Percentiles rank a stretch among this genome's conserved stretches.
Evolutionary conservation across 2,329 filamentous ascomycete genomes (phyloP).

Genomic region (Myriosclerotinia duriaeana): DNA sequence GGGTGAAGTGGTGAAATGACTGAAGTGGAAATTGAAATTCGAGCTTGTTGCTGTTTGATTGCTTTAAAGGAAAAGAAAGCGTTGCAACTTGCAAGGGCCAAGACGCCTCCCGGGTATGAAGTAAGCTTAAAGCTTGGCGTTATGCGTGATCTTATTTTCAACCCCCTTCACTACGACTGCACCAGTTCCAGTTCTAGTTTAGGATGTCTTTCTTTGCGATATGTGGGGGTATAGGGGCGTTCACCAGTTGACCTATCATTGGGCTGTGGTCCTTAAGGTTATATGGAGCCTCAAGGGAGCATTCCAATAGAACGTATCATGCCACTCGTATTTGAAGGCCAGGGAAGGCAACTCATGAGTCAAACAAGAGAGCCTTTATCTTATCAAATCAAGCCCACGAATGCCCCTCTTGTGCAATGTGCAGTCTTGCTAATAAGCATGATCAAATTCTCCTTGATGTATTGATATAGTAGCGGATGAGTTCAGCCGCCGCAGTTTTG

Average conservation of each 20-base stretch:
- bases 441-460: not conserved
- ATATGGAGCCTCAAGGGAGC: not conserved
- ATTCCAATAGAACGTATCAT: slow-evolving; percentile 3
- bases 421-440: not conserved
- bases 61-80: not conserved
- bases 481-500: slow-evolving; percentile 8
- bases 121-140: not conserved
- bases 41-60: not conserved
- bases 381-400: not conserved
- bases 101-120: not conserved
- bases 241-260: not conserved
- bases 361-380: not conserved
- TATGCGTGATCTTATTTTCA: slow-evolving; percentile 2
- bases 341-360: not conserved
- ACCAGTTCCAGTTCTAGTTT: not conserved
- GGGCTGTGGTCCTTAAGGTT: too few relatives aligned
- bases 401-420: not conserved
- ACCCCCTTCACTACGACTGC: not conserved
- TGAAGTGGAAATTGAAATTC: slow-evolving; percentile 6
- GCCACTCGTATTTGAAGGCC: not conserved
- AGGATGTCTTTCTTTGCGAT: not conserved
- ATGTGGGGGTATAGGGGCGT: not conserved
- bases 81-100: not conserved
- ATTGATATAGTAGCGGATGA: not conserved
- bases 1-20: not conserved